A percentile compares a stretch with the other conserved stretches of the same genome.
These are phyloP conservation scores for Allomyces macrogynus DNA, from an alignment of 192 early-diverging fungal genomes.

Conservation along the genomic window DNA sequence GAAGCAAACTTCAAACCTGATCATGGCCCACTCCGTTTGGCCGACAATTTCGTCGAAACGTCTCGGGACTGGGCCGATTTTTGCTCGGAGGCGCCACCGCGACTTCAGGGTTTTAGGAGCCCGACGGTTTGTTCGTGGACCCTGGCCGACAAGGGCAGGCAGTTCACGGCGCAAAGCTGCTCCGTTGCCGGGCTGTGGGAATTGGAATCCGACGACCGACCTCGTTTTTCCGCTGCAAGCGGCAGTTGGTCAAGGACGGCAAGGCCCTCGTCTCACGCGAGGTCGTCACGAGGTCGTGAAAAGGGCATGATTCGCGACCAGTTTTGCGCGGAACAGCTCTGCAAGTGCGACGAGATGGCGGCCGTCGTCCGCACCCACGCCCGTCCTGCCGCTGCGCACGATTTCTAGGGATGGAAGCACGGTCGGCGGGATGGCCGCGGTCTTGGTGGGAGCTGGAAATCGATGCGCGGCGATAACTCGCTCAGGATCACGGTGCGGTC, in stretches of 20 bases:
- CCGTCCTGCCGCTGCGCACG: too few species aligned
- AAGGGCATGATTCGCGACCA: constrained; percentile 41
- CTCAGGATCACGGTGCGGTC: constrained; percentile 28
- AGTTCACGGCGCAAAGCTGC: too few species aligned
- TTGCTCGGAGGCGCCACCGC: too few species aligned
- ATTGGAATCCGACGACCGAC: too few species aligned
- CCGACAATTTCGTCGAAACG: too few species aligned
- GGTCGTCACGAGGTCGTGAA: constrained; percentile 23
- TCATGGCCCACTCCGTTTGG: too few species aligned
- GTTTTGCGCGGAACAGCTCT: constrained; percentile 41
- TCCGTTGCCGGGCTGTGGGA: too few species aligned
- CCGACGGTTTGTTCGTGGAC: too few species aligned
- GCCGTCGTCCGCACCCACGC: not conserved
- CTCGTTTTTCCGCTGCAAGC: constrained; percentile 40
- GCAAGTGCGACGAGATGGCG: constrained; percentile 18
- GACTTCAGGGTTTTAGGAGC: too few species aligned
- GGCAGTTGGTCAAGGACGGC: constrained; percentile 28
- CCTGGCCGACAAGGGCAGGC: too few species aligned
- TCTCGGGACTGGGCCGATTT: too few species aligned
- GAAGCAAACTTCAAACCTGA: too few species aligned
- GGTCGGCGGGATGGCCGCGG: not conserved
- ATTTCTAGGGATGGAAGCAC: not conserved
- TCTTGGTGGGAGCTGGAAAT: constrained; percentile 21
- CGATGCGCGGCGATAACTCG: constrained; percentile 34
- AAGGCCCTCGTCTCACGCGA: constrained; percentile 30